phyloP scores from a whole-genome alignment of 768 basidiomycete species.

The Lentinus brumalis region DNA sequence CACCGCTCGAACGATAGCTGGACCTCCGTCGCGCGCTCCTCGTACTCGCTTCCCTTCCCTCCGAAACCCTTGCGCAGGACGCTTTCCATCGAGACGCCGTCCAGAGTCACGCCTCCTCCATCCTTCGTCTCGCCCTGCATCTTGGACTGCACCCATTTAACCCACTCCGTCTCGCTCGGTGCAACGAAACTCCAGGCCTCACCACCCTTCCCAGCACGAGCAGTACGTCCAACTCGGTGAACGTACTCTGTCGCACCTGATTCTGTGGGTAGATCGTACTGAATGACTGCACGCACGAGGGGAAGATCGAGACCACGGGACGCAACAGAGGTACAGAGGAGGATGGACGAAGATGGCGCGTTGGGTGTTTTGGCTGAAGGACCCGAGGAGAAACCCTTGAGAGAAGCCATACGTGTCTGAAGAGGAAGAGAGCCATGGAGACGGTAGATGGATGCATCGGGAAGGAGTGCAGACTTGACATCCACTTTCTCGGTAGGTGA shows the following conservation, averaged over 20 bases:
- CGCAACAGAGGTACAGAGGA: slow-evolving; percentile 96
- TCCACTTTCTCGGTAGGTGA: slow-evolving; percentile 45
- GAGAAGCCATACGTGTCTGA: slow-evolving; percentile 72
- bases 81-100: slow-evolving; percentile 63
- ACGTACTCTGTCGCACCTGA: slow-evolving; percentile 96
- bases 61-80: slow-evolving; percentile 85
- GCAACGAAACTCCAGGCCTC: slow-evolving; percentile 94
- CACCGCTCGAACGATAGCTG: slow-evolving; percentile 95
- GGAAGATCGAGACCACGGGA: slow-evolving; percentile 98
- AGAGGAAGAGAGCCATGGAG: slow-evolving; percentile 93
- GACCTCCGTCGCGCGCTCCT: slow-evolving; percentile 91
- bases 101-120: slow-evolving; percentile 45
- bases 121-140: slow-evolving; percentile 59
- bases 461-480: slow-evolving; percentile 73
- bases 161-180: slow-evolving; percentile 88
- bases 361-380: slow-evolving; percentile 34
- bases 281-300: slow-evolving; percentile 89
- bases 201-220: slow-evolving; percentile 93
- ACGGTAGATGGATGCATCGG: slow-evolving; percentile 79
- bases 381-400: slow-evolving; percentile 74
- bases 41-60: slow-evolving; percentile 77
- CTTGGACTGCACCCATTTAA: slow-evolving; percentile 82
- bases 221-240: slow-evolving; percentile 95
- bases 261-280: slow-evolving; percentile 97
- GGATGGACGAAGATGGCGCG: slow-evolving; percentile 52